These are phyloP conservation scores for Musa schizocarpa DNA, from an alignment of 176 grass and related monocot genomes.

Conservation along the genomic window DNA sequence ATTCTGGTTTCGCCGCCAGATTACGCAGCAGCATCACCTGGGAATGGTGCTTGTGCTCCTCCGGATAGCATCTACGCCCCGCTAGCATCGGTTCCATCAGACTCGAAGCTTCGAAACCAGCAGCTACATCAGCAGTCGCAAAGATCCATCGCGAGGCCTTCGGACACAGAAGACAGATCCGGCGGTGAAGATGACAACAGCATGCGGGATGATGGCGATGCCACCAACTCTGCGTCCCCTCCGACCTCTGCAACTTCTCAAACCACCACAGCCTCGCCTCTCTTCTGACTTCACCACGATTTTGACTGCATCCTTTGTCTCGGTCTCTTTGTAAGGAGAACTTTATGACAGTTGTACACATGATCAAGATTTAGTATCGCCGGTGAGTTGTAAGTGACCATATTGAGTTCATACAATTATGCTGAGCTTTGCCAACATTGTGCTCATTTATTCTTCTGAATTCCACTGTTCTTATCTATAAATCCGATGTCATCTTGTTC, in stretches of 20 bases:
- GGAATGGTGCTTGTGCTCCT: slow-evolving; percentile 8
- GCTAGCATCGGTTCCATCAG: slow-evolving; percentile 21
- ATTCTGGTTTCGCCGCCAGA: slow-evolving; percentile 37
- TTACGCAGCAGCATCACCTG: neutral
- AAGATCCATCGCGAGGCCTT: slow-evolving; percentile 7
- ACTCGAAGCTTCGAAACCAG: neutral
- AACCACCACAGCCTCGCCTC: slow-evolving; percentile 23
- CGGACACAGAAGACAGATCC: neutral
- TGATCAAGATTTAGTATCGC: neutral
- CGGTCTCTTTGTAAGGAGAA: neutral
- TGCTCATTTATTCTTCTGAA: no score
- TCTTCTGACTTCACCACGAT: neutral
- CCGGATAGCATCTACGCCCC: slow-evolving; percentile 27
- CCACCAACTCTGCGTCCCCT: slow-evolving; percentile 27
- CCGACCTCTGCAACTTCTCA: slow-evolving; percentile 38
- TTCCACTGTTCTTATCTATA: no score
- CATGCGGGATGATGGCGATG: slow-evolving; percentile 10
- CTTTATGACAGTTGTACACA: neutral
- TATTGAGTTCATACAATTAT: neutral
- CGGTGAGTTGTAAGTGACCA: neutral
- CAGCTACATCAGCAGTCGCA: neutral
- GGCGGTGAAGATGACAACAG: slow-evolving; percentile 1
- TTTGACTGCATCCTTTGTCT: neutral
- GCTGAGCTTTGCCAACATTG: neutral
- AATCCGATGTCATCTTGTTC: no score